phyloP scores from a whole-genome alignment of 495 filamentous ascomycete species.

The Tuber umbilicatum region DNA sequence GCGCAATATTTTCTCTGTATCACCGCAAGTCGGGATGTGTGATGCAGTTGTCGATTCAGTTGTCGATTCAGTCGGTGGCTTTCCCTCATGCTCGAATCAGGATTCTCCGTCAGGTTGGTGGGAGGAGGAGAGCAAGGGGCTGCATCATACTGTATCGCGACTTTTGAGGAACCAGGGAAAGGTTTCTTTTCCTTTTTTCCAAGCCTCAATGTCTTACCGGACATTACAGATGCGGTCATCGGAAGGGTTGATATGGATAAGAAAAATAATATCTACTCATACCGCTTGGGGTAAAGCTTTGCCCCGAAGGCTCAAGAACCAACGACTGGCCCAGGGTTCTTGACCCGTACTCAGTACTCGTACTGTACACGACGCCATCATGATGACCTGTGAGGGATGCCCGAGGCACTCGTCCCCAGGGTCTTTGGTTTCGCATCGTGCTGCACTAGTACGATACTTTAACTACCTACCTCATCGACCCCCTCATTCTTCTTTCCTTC shows the following conservation, averaged over 20 bases:
- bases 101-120: not conserved
- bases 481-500: not conserved
- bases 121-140: not conserved
- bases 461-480: not conserved
- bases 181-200: too few relatives aligned
- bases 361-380: too few relatives aligned
- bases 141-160: not conserved
- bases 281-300: too few relatives aligned
- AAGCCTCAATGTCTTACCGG: not conserved
- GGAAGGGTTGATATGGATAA: not conserved
- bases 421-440: not conserved
- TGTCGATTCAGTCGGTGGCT: not conserved
- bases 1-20: not conserved
- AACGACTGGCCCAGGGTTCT: too few relatives aligned
- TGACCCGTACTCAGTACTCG: too few relatives aligned
- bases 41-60: not conserved
- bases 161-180: too few relatives aligned
- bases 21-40: not conserved
- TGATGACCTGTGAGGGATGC: too few relatives aligned
- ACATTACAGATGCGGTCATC: not conserved
- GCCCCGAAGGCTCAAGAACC: too few relatives aligned
- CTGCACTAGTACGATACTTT: not conserved
- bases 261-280: too few relatives aligned
- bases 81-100: not conserved
- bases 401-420: not conserved